Evolutionary conservation across 129 eudicot species (phyloP).

Genomic region (Apium graveolens): DNA sequence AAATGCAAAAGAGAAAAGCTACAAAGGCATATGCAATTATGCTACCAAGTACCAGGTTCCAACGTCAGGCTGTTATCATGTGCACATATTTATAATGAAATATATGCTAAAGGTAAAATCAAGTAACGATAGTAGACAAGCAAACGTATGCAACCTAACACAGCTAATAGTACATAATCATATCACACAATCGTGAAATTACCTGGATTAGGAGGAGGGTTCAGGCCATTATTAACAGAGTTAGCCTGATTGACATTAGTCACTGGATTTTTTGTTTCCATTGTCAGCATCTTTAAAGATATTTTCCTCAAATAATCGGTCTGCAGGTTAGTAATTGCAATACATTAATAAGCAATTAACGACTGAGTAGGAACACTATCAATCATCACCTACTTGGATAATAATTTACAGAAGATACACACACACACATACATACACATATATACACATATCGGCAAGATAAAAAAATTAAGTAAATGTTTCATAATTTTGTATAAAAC

Average conservation of each 20-base stretch:
- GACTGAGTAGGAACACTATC: background rate
- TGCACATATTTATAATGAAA: background rate
- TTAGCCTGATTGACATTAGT: constrained; percentile 39
- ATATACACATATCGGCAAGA: background rate
- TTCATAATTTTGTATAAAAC: background rate
- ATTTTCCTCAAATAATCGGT: constrained; percentile 74
- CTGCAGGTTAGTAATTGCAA: constrained; percentile 36
- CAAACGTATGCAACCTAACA: background rate
- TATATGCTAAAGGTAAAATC: background rate
- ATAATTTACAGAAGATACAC: background rate
- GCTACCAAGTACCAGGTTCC: background rate
- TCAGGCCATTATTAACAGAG: constrained; percentile 35
- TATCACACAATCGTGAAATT: background rate
- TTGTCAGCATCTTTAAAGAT: constrained; percentile 69
- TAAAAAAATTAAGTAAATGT: background rate
- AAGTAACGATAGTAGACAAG: background rate
- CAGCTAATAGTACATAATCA: background rate
- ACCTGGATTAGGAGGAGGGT: constrained; percentile 64
- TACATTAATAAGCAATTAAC: background rate
- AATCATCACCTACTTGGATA: background rate
- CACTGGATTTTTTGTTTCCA: constrained; percentile 60
- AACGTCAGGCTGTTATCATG: background rate
- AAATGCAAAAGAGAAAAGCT: background rate
- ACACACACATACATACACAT: background rate
- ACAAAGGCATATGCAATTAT: background rate